Conservation (phyloP, 225 moss, liverwort and hornwort species). For the Anthoceros angustus region DNA sequence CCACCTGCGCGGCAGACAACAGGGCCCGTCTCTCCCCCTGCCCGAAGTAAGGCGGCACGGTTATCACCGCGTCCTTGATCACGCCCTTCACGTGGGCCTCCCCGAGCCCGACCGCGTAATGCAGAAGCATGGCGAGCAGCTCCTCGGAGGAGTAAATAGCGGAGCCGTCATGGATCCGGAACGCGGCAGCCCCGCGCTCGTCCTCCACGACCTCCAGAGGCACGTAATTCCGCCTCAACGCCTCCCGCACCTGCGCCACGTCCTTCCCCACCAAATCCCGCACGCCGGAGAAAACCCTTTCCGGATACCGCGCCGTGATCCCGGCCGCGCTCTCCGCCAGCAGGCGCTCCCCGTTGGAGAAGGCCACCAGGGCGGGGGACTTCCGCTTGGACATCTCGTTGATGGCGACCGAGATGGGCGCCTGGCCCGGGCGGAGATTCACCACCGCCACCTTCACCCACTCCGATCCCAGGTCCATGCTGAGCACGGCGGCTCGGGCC, state of each 20-base stretch:
- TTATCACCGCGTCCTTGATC: conserved; percentile 76
- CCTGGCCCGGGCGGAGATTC: conserved; percentile 80
- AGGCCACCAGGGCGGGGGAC: conserved; percentile 78
- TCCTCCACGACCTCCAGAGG: conserved; percentile 67
- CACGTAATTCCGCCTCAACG: conserved; percentile 46
- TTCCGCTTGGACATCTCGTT: conserved; percentile 99
- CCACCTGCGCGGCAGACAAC: conserved; percentile 76
- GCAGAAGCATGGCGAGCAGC: conserved; percentile 74
- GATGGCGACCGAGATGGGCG: conserved; percentile 80
- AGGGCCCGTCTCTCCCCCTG: conserved; percentile 83
- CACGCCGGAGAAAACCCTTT: conserved; percentile 63
- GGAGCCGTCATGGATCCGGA: conserved; percentile 48
- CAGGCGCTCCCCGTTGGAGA: conserved; percentile 71
- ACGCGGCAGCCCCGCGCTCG: conserved; percentile 43
- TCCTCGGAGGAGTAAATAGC: conserved; percentile 61
- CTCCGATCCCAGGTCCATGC: conserved; percentile 88
- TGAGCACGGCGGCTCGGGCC: conserved; percentile 48
- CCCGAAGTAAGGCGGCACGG: conserved; percentile 79
- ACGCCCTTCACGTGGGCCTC: conserved; percentile 61
- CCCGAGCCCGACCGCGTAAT: conserved; percentile 68
- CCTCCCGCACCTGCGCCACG: conserved; percentile 34
- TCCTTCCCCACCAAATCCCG: conserved; percentile 88
- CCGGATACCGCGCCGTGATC: conserved; percentile 73
- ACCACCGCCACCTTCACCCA: conserved; percentile 98
- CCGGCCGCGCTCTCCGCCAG: conserved; percentile 86